Conservation (phyloP, 2,329 filamentous ascomycete genomes). For the Arachnomyces sp. region DNA sequence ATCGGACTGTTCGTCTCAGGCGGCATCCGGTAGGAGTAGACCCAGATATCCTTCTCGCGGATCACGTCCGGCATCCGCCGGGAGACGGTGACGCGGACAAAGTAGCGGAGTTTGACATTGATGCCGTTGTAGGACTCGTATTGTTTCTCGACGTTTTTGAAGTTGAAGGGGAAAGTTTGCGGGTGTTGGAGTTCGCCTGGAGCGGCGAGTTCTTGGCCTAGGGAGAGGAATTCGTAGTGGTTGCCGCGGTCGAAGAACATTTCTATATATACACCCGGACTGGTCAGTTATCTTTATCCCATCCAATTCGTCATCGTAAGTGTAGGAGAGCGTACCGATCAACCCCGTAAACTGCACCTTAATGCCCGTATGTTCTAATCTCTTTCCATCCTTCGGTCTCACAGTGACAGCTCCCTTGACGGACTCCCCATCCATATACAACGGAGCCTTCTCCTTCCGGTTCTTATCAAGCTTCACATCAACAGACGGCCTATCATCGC, state of each 20-base stretch:
- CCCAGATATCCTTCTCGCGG: conserved; percentile 98
- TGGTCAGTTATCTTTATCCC: conserved; percentile 3
- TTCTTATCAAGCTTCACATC: conserved; percentile 99
- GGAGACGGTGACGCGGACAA: conserved; percentile 92
- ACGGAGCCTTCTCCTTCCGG: conserved; percentile 87
- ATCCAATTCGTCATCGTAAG: too few relatives aligned
- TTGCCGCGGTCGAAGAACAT: conserved; percentile 99
- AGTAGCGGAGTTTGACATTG: conserved; percentile 98
- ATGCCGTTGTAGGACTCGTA: conserved; percentile 99
- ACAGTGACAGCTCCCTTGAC: conserved; percentile 95
- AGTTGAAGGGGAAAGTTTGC: conserved; percentile 98
- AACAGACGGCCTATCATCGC: conserved; percentile 87
- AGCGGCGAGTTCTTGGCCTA: conserved; percentile 92
- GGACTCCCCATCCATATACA: conserved; percentile 97
- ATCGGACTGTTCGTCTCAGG: conserved; percentile 97
- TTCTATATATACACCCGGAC: conserved; percentile 50
- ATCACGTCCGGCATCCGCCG: conserved; percentile 96
- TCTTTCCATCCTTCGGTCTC: conserved; percentile 94
- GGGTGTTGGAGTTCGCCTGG: conserved; percentile 97
- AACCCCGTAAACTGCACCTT: conserved; percentile 99
- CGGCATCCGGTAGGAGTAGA: conserved; percentile 96
- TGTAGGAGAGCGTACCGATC: conserved; percentile 71
- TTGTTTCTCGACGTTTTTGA: conserved; percentile 99
- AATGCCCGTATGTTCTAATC: conserved; percentile 95
- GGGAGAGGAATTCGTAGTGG: conserved; percentile 96